Percentiles rank a stretch among this genome's conserved stretches.
phyloP scores from a whole-genome alignment of 2,329 filamentous ascomycete genomes.

The Graphilbum fragrans region DNA sequence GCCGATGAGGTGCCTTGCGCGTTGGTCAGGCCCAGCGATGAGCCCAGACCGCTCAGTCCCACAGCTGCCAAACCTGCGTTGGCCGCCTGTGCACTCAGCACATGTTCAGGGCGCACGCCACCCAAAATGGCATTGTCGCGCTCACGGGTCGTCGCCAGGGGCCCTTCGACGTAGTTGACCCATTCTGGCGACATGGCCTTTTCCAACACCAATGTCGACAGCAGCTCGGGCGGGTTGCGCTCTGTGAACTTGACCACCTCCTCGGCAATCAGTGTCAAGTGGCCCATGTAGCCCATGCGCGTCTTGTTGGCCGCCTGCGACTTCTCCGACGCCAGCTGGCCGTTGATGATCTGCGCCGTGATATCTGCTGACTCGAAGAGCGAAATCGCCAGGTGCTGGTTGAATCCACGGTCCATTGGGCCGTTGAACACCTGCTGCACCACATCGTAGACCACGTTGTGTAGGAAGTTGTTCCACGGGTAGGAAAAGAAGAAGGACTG shows the following conservation, averaged over 20 bases:
- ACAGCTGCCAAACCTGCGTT: conserved; percentile 32
- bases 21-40: conserved; percentile 21
- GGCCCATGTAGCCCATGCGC: conserved; percentile 95
- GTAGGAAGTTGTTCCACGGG: conserved; percentile 98
- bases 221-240: conserved; percentile 75
- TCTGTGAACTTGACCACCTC: conserved; percentile 98
- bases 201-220: conserved; percentile 75
- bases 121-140: conserved; percentile 97
- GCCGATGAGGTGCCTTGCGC: conserved; percentile 45
- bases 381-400: conserved; percentile 78
- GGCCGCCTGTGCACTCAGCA: conserved; percentile 62
- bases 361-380: conserved; percentile 86
- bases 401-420: conserved; percentile 91
- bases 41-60: conserved; percentile 33
- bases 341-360: conserved; percentile 83
- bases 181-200: conserved; percentile 82
- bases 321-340: conserved; percentile 76
- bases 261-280: conserved; percentile 91
- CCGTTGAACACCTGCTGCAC: conserved; percentile 99
- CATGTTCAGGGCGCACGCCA: conserved; percentile 84
- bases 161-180: conserved; percentile 91
- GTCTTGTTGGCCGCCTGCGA: conserved; percentile 76
- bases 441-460: conserved; percentile 98
- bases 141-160: conserved; percentile 84
- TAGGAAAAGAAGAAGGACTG: conserved; percentile 97